Conservation (phyloP, 495 filamentous ascomycete species). For the Rhypophila decipiens region DNA sequence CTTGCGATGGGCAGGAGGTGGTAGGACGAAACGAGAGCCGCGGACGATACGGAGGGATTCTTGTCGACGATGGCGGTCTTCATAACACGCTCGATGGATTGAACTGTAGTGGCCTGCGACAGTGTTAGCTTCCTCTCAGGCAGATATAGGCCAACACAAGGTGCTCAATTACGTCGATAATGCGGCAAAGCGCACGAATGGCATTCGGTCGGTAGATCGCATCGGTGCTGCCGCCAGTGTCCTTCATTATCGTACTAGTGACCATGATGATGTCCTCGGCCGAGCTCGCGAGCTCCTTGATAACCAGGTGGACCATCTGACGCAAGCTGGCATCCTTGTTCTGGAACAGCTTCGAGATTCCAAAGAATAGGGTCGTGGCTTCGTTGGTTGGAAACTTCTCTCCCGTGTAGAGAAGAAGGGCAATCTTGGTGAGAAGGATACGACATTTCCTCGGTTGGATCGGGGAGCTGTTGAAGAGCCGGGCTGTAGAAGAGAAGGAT, state of each 20-base stretch:
- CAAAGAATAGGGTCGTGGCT: slow-evolving; percentile 97
- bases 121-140: slow-evolving; percentile 3
- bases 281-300: slow-evolving; percentile 94
- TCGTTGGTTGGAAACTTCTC: slow-evolving; percentile 96
- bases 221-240: slow-evolving; percentile 91
- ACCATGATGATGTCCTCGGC: slow-evolving; percentile 99
- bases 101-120: slow-evolving; percentile 83
- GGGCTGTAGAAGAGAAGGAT: slow-evolving; percentile 53
- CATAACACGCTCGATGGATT: slow-evolving; percentile 96
- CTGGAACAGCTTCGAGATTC: slow-evolving; percentile 99
- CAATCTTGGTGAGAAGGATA: slow-evolving; percentile 94
- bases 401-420: slow-evolving; percentile 91
- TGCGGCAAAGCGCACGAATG: slow-evolving; percentile 89
- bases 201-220: slow-evolving; percentile 95
- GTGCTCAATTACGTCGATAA: slow-evolving; percentile 77
- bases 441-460: slow-evolving; percentile 93
- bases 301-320: slow-evolving; percentile 97
- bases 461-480: slow-evolving; percentile 94
- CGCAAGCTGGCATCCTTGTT: slow-evolving; percentile 97
- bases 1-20: slow-evolving; percentile 93
- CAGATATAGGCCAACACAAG: not conserved
- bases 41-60: slow-evolving; percentile 94
- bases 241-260: slow-evolving; percentile 99
- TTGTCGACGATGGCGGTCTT: slow-evolving; percentile 99
- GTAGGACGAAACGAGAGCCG: slow-evolving; percentile 94